phyloP scores from a whole-genome alignment of 306 rosid species.

The Echinosophora koreensis region DNA sequence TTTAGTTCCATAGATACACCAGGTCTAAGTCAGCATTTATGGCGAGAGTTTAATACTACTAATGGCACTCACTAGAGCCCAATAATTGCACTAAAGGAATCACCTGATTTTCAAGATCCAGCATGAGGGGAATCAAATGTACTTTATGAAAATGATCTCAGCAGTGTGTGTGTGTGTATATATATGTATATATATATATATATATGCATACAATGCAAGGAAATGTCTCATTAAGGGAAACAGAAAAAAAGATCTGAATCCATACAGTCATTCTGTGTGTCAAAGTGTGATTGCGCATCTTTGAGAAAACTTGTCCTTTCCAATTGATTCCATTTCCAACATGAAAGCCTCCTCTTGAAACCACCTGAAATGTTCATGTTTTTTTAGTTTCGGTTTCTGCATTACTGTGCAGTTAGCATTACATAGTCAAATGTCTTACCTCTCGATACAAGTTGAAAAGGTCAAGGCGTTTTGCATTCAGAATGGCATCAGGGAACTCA shows the following conservation, averaged over 20 bases:
- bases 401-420: conserved; percentile 28
- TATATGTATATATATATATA: neutral
- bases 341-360: conserved; percentile 97
- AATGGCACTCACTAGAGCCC: neutral
- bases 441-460: conserved; percentile 95
- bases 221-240: conserved; percentile 10
- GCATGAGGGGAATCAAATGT: neutral
- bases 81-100: conserved; percentile 18
- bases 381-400: conserved; percentile 31
- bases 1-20: neutral
- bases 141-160: conserved; percentile 30
- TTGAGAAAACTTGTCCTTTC: conserved; percentile 99
- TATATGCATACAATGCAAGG: conserved; percentile 17
- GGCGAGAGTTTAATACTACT: neutral
- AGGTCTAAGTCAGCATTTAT: neutral
- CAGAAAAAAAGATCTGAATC: conserved; percentile 20
- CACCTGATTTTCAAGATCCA: conserved; percentile 15
- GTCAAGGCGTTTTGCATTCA: conserved; percentile 97
- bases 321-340: conserved; percentile 99
- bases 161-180: neutral
- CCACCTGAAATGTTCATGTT: conserved; percentile 67
- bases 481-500: conserved; percentile 95
- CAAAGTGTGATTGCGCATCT: conserved; percentile 95
- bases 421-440: conserved; percentile 54
- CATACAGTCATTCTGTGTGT: conserved; percentile 98